Evolutionary conservation across 768 basidiomycete genomes (phyloP).

Genomic region (Phanerodontia chrysosporium): DNA sequence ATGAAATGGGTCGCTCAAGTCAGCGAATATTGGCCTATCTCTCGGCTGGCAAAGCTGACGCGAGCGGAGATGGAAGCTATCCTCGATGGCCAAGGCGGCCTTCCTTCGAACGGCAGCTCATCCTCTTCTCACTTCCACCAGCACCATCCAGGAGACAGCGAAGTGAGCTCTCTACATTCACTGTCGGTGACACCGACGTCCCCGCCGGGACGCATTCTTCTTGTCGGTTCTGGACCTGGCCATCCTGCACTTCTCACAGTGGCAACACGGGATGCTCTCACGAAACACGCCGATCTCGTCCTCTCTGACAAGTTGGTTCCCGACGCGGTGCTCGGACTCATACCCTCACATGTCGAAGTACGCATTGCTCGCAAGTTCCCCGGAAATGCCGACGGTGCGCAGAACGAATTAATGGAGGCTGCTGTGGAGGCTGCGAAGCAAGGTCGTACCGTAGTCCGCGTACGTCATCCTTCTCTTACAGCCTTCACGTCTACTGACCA

Average conservation of each 20-base stretch:
- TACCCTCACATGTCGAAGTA: conserved; percentile 67
- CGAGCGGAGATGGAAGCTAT: conserved; percentile 64
- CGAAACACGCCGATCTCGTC: conserved; percentile 77
- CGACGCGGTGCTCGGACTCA: conserved; percentile 76
- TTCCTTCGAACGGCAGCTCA: background rate
- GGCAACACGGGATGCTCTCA: conserved; percentile 79
- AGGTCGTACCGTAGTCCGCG: conserved; percentile 85
- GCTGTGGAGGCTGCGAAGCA: conserved; percentile 77
- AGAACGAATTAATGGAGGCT: conserved; percentile 90
- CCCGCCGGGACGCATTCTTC: conserved; percentile 67
- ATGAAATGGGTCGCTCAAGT: conserved; percentile 95
- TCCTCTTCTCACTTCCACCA: conserved; percentile 27
- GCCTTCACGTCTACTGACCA: background rate
- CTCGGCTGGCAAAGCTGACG: conserved; percentile 66
- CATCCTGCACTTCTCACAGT: conserved; percentile 90
- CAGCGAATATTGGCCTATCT: conserved; percentile 93
- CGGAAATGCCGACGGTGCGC: conserved; percentile 93
- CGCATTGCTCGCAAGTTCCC: conserved; percentile 97
- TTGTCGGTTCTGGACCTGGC: conserved; percentile 94
- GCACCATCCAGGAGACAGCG: conserved; percentile 26
- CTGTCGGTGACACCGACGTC: conserved; percentile 20
- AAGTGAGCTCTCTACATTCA: conserved; percentile 19
- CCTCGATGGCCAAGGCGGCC: conserved; percentile 36
- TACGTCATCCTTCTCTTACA: conserved; percentile 31
- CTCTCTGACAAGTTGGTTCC: conserved; percentile 97